Base-by-base conservation (phyloP, 2,329 filamentous ascomycete species). In the Periconia digitata region DNA sequence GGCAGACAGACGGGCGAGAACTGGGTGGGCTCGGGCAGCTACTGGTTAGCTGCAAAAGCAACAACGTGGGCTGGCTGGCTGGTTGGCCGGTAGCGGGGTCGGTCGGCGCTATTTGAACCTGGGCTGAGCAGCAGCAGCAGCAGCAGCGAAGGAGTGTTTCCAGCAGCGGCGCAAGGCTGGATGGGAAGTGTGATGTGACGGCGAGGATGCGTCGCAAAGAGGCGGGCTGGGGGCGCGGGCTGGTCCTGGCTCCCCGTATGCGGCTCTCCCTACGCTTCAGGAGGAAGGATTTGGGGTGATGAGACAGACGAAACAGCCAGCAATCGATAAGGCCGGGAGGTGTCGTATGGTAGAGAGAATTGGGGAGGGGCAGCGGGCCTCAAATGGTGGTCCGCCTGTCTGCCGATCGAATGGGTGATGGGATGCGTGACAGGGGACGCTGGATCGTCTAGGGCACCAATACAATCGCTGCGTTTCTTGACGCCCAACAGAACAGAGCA, bases 151-250 rank as follows among this genome's bases (percentile, higher is more conserved):
- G 27, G 27, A 32, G 27, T 32, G 27, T 8, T 32, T 18, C 6
- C 34, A 18, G 34, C 7, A 7, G 15, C 17, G n/a, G 37, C 24
- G 52, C 57, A 60, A 52, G 56, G 55, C 56, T 60, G 58, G n/a
- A 50, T n/a, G n/a, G 43, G 40, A 22, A 3, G 42, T 43, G 47
- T 58, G 58, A 60, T 58, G 50, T 46, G 53, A 36, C 27, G 52
- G 54, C 56, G 47, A n/a, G n/a, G n/a, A 32, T 42, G 38, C 50
- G 51, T 53, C 53, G 50, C 51, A 49, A 51, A 48, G 40, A 46
- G 40, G 34, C 49, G 44, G n/a, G 49, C 56, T 60, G 54, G 56
- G 58, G 52, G 49, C 54, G 49, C 43, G 44, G 40, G 36, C 46
- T 50, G 49, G 46, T 44, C 46, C 35, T 21, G 39, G 42, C 42